Evolutionary conservation across 129 eudicot species (phyloP).

Genomic region (Flaveria bidentis): DNA sequence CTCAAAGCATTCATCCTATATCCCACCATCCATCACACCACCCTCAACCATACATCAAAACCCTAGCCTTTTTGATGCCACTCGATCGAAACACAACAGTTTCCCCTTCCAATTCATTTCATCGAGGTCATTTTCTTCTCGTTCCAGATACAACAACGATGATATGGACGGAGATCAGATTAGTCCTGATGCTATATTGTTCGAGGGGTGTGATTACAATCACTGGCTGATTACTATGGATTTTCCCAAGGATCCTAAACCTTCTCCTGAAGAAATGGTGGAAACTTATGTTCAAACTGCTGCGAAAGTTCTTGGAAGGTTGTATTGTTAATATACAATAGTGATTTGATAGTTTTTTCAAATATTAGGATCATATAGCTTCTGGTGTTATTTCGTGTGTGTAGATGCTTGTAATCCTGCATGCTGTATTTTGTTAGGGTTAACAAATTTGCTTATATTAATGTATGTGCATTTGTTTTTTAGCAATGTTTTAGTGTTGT

Average conservation of each 20-base stretch:
- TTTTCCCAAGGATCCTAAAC: constrained; percentile 62
- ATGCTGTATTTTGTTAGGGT: constrained; percentile 4
- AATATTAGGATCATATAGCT: background rate
- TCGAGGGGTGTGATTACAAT: constrained; percentile 92
- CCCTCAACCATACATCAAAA: constrained; percentile 26
- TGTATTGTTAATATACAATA: background rate
- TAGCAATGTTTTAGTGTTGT: constrained; percentile 3
- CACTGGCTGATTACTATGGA: constrained; percentile 93
- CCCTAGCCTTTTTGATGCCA: constrained; percentile 28
- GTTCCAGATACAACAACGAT: constrained; percentile 26
- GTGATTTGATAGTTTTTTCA: background rate
- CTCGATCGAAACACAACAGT: constrained; percentile 3
- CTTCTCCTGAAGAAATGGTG: constrained; percentile 64
- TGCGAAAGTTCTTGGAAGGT: constrained; percentile 91
- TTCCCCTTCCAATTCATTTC: constrained; percentile 20
- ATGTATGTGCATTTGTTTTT: background rate
- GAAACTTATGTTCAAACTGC: constrained; percentile 72
- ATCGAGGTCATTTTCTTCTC: constrained; percentile 26
- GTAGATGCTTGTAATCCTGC: background rate
- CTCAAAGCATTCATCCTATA: constrained; percentile 18
- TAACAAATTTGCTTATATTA: background rate
- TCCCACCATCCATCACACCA: constrained; percentile 25
- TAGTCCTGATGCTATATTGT: constrained; percentile 65
- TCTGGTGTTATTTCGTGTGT: background rate
- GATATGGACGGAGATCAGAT: constrained; percentile 51